These are phyloP conservation scores for Coelastrella sp. DNA, from an alignment of 139 green algal genomes.

Conservation along the genomic window DNA sequence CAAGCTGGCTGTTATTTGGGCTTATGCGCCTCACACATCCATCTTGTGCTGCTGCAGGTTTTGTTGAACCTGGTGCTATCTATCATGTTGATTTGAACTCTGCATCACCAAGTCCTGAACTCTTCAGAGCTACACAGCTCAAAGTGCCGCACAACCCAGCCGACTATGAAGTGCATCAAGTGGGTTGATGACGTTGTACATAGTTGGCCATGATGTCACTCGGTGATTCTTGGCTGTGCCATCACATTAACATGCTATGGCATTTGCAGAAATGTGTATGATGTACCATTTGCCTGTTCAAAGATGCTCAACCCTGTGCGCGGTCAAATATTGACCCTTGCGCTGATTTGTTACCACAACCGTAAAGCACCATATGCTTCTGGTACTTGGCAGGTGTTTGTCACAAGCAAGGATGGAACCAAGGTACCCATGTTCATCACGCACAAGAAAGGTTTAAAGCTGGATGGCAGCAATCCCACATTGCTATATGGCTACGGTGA, in stretches of 20 bases:
- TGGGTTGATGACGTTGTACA: constrained; percentile 25
- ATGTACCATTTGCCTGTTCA: no score
- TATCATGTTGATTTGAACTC: constrained; percentile 69
- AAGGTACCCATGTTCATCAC: constrained; percentile 90
- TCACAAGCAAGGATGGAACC: constrained; percentile 85
- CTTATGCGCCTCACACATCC: no score
- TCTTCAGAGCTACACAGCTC: constrained; percentile 83
- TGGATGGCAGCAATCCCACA: constrained; percentile 76
- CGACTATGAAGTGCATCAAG: constrained; percentile 86
- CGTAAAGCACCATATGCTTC: no score
- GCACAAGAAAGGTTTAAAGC: constrained; percentile 66
- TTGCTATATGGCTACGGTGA: constrained; percentile 94
- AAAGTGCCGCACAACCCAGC: constrained; percentile 69
- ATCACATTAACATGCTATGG: no score
- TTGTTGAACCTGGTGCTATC: constrained; percentile 74
- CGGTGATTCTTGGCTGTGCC: no score
- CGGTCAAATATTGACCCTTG: no score
- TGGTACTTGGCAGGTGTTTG: constrained; percentile 75
- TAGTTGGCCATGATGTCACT: not conserved
- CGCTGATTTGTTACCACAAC: no score
- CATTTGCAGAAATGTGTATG: no score
- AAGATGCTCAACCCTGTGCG: no score
- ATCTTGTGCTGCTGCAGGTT: constrained; percentile 35
- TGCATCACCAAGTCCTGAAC: constrained; percentile 45
- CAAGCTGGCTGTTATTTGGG: no score